These are phyloP conservation scores for Sphagnurus paluster DNA, from an alignment of 1,284 basidiomycete species.

Conservation along the genomic window DNA sequence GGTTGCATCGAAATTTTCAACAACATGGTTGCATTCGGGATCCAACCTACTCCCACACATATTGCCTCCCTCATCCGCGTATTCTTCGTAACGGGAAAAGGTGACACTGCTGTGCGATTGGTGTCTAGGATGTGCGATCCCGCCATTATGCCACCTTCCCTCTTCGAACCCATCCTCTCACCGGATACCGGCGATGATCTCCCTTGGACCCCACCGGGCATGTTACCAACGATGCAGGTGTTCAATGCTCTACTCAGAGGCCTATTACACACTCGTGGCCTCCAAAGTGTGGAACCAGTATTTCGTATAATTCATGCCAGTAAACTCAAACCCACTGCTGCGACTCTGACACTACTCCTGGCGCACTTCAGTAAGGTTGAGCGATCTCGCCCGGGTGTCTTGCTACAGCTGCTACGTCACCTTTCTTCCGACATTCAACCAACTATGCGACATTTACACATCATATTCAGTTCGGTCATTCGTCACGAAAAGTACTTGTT, in stretches of 20 bases:
- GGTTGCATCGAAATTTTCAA: constrained; percentile 47
- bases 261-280: constrained; percentile 44
- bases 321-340: constrained; percentile 47
- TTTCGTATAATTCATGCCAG: constrained; percentile 54
- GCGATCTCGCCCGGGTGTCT: constrained; percentile 39
- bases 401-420: constrained; percentile 47
- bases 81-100: constrained; percentile 48
- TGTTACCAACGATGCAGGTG: constrained; percentile 46
- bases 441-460: constrained; percentile 49
- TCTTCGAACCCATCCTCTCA: constrained; percentile 18
- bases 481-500: constrained; percentile 45
- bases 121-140: constrained; percentile 45
- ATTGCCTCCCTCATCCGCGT: constrained; percentile 56
- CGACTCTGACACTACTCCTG: constrained; percentile 56
- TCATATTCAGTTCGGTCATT: constrained; percentile 49
- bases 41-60: constrained; percentile 46
- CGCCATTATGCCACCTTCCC: constrained; percentile 16
- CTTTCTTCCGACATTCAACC: constrained; percentile 40
- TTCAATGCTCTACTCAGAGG: constrained; percentile 62
- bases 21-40: constrained; percentile 43
- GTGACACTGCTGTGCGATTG: constrained; percentile 48
- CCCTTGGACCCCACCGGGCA: constrained; percentile 34
- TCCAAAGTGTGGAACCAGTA: constrained; percentile 44
- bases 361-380: constrained; percentile 45
- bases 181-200: constrained; percentile 12